Evolutionary conservation across 768 basidiomycete species (phyloP).

Genomic region (Leccinellum rugosiceps): DNA sequence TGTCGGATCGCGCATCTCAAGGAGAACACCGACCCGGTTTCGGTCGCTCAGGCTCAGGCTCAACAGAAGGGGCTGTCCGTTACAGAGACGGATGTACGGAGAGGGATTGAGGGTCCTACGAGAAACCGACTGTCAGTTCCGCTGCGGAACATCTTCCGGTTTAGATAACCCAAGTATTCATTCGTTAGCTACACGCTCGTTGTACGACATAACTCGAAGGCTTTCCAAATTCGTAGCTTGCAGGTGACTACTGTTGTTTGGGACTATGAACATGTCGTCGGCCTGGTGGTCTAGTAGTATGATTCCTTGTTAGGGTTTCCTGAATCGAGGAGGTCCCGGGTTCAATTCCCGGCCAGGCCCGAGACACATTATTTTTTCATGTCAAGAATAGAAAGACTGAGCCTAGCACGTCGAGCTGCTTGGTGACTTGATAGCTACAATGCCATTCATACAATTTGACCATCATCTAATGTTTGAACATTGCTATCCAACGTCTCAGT

Average conservation of each 20-base stretch:
- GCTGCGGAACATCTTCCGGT: constrained; percentile 32
- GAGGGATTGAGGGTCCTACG: constrained; percentile 24
- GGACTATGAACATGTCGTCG: not conserved
- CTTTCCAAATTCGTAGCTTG: not conserved
- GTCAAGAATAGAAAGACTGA: too few relatives aligned
- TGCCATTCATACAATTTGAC: not conserved
- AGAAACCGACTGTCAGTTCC: constrained; percentile 28
- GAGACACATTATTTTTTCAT: too few relatives aligned
- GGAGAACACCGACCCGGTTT: constrained; percentile 7
- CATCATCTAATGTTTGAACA: not conserved
- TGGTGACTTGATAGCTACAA: not conserved
- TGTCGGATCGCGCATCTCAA: constrained; percentile 13
- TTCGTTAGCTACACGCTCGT: constrained; percentile 6
- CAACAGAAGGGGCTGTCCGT: constrained; percentile 13
- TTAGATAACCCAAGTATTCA: constrained; percentile 18
- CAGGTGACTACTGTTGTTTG: not conserved
- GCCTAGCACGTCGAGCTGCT: not conserved
- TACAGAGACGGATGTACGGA: constrained; percentile 19
- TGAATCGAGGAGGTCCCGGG: constrained; percentile 56
- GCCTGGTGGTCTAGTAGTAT: constrained; percentile 55
- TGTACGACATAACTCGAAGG: constrained; percentile 3
- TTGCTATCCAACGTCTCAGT: not conserved
- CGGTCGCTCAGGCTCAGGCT: constrained; percentile 3
- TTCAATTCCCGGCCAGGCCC: constrained; percentile 58
- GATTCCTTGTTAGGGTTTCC: constrained; percentile 49